Evolutionary conservation across 352 stramenopile genomes (phyloP).

Genomic region (Globisporangium irregulare): DNA sequence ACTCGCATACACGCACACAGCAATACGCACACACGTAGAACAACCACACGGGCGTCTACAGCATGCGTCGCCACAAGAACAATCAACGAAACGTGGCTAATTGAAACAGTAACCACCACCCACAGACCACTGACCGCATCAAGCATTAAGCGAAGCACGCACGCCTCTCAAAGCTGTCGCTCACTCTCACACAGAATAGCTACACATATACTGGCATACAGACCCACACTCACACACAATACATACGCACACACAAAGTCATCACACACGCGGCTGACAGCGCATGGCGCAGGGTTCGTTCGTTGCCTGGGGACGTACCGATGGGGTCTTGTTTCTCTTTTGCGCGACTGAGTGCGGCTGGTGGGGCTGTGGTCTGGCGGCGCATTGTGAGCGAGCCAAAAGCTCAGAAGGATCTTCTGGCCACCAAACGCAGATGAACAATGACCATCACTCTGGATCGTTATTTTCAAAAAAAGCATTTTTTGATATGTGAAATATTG

Average conservation of each 20-base stretch:
- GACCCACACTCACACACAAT: not conserved
- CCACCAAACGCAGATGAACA: not conserved
- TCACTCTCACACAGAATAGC: not conserved
- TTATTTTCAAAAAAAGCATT: not conserved
- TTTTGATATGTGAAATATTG: no score
- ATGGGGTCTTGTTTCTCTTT: conserved; percentile 6
- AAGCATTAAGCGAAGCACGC: not conserved
- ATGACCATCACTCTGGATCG: not conserved
- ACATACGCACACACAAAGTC: not conserved
- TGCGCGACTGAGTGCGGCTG: conserved; percentile 1
- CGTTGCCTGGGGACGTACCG: not conserved
- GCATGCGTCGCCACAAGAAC: not conserved
- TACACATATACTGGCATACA: not conserved
- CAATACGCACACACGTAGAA: not conserved
- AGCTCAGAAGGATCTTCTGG: conserved; percentile 7
- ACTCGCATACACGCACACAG: not conserved
- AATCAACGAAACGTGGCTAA: not conserved
- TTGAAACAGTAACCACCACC: not conserved
- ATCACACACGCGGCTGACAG: not conserved
- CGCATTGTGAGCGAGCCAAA: not conserved
- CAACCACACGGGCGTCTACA: not conserved
- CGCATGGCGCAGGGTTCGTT: not conserved
- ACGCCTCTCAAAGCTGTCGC: not conserved
- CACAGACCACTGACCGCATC: not conserved
- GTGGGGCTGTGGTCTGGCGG: not conserved